Percentiles rank a stretch among this genome's conserved stretches.
Conservation (phyloP, 139 green algal species). For the Pleodorina starrii region DNA sequence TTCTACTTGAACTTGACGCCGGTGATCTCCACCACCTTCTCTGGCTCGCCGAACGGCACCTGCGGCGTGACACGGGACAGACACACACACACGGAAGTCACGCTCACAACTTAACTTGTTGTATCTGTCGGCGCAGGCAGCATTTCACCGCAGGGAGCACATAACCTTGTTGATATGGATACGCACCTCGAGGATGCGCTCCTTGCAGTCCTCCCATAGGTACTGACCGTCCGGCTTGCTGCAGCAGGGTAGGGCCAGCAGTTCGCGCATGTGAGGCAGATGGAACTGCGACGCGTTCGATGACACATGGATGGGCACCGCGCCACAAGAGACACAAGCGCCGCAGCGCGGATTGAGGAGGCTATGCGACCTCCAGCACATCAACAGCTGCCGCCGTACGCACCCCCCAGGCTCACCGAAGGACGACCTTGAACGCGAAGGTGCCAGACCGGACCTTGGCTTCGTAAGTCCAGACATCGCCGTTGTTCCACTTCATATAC, state of each 20-base stretch:
- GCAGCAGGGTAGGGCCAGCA: neutral
- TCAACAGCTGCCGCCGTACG: too few species aligned
- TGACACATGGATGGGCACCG: too few species aligned
- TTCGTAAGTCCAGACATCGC: slow-evolving; percentile 49
- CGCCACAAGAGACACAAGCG: too few species aligned
- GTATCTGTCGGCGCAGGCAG: too few species aligned
- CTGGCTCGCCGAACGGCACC: neutral
- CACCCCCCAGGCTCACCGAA: slow-evolving; percentile 11
- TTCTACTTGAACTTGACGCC: slow-evolving; percentile 31
- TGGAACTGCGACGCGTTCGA: too few species aligned
- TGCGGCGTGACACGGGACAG: neutral
- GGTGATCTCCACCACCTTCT: slow-evolving; percentile 17
- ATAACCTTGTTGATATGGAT: too few species aligned
- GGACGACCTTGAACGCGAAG: slow-evolving; percentile 39
- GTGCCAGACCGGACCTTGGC: slow-evolving; percentile 8
- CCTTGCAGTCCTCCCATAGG: slow-evolving; percentile 48
- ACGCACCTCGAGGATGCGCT: slow-evolving; percentile 39
- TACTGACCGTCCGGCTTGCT: slow-evolving; percentile 48
- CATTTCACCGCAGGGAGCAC: too few species aligned
- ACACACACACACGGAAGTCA: neutral
- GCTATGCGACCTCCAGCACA: too few species aligned
- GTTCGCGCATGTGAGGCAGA: too few species aligned
- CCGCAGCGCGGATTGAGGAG: too few species aligned
- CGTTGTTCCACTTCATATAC: slow-evolving; percentile 48
- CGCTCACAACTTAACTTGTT: neutral